Percentiles rank a stretch among this genome's conserved stretches.
Evolutionary conservation across 1,284 basidiomycete species (phyloP).

Genomic region (Austropuccinia psidii): DNA sequence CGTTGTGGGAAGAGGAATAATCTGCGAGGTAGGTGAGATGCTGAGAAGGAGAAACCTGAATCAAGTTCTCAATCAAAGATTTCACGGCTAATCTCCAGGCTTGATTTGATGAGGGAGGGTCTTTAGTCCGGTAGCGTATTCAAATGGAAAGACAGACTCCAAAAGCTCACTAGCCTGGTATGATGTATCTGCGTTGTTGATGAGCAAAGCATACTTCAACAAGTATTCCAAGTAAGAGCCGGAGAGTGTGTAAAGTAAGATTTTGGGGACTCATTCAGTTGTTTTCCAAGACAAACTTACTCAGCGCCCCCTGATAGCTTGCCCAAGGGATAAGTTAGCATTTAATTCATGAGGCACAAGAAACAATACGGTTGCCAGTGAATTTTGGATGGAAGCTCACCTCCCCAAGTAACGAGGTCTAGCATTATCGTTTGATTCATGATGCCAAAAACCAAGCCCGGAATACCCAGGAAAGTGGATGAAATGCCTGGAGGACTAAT

Average conservation of each 20-base stretch:
- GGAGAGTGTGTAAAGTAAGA: background rate
- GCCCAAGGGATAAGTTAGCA: background rate
- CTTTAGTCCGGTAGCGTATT: background rate
- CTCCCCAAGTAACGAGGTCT: slow-evolving; percentile 20
- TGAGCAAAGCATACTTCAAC: slow-evolving; percentile 33
- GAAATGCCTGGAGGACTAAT: slow-evolving; percentile 21
- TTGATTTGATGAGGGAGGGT: too few relatives aligned
- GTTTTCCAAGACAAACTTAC: background rate
- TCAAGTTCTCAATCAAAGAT: slow-evolving; percentile 30
- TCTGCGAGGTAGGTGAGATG: slow-evolving; percentile 27
- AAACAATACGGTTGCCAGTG: background rate
- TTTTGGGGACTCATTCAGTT: too few relatives aligned
- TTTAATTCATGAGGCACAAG: background rate
- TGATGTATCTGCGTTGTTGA: slow-evolving; percentile 7
- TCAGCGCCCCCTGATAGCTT: slow-evolving; percentile 8
- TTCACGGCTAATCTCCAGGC: slow-evolving; percentile 26
- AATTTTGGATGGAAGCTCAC: background rate
- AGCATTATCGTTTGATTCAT: slow-evolving; percentile 15
- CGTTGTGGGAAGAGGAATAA: background rate
- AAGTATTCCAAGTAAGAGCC: slow-evolving; percentile 36
- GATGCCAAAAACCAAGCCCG: slow-evolving; percentile 15
- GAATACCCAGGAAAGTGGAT: background rate
- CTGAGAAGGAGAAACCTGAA: background rate
- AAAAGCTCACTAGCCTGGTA: slow-evolving; percentile 7
- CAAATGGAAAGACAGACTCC: background rate